Conservation (phyloP, 768 basidiomycete species). For the Pisolithus tinctorius region DNA sequence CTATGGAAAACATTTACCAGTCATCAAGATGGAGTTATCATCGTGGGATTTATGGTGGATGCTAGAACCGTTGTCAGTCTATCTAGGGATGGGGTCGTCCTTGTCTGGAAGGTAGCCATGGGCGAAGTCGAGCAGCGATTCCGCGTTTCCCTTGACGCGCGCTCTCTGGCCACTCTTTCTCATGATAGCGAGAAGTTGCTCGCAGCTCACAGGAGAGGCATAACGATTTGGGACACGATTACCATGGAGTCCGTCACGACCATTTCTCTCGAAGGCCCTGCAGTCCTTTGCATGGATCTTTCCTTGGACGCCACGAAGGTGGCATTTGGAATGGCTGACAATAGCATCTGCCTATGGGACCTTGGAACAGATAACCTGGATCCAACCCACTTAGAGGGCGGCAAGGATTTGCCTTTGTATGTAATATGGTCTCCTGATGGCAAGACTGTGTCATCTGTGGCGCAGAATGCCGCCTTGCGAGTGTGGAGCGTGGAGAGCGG, state of each 20-base stretch:
- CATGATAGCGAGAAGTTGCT: neutral
- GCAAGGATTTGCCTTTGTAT: neutral
- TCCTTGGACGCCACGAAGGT: slow-evolving; percentile 3
- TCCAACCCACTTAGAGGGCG: neutral
- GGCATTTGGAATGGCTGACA: slow-evolving; percentile 8
- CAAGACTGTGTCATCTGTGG: neutral
- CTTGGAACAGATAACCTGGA: neutral
- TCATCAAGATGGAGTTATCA: too few species aligned
- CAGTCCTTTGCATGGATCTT: slow-evolving; percentile 2
- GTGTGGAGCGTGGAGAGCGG: neutral
- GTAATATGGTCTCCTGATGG: slow-evolving; percentile 9
- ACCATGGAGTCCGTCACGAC: neutral
- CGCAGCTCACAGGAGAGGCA: neutral
- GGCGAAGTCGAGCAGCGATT: too few species aligned
- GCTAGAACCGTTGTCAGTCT: too few species aligned
- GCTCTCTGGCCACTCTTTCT: too few species aligned
- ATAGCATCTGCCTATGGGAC: slow-evolving; percentile 10
- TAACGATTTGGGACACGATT: neutral
- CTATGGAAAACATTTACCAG: too few species aligned
- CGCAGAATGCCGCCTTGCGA: neutral
- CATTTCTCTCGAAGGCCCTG: neutral
- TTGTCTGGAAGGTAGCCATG: too few species aligned
- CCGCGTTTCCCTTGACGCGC: too few species aligned
- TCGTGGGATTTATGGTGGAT: too few species aligned
- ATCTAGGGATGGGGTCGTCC: too few species aligned